Percentiles rank a stretch among this genome's conserved stretches.
These are phyloP conservation scores for Trichosporon asahii DNA, from an alignment of 1,284 basidiomycete genomes.

Conservation along the genomic window DNA sequence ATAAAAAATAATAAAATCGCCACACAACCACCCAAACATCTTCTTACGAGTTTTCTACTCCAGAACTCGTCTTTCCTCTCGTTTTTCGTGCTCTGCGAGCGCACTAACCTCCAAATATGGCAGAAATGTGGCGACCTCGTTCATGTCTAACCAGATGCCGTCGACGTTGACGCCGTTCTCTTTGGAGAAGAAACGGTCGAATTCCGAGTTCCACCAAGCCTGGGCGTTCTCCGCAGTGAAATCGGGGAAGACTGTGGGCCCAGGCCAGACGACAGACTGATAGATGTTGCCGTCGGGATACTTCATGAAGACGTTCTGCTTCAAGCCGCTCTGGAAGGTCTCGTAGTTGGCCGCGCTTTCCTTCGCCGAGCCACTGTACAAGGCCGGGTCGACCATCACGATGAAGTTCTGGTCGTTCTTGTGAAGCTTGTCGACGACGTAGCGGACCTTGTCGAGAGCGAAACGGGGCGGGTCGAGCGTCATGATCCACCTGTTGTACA, in stretches of 20 bases:
- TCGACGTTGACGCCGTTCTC: constrained; percentile 24
- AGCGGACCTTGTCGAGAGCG: constrained; percentile 61
- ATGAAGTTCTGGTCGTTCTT: constrained; percentile 61
- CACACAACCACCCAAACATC: no score
- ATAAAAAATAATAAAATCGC: no score
- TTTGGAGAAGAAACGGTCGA: constrained; percentile 59
- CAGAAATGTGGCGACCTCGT: constrained; percentile 54
- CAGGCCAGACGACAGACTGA: constrained; percentile 68
- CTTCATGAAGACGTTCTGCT: constrained; percentile 61
- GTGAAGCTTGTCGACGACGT: constrained; percentile 64
- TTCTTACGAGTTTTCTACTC: no score
- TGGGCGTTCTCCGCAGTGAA: constrained; percentile 63
- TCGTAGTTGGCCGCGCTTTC: constrained; percentile 53
- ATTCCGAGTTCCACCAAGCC: constrained; percentile 63
- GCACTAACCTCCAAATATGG: constrained; percentile 19
- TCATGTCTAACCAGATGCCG: constrained; percentile 65
- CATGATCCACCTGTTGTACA: constrained; percentile 63
- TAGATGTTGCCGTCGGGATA: constrained; percentile 61
- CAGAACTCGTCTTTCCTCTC: no score
- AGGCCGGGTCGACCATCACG: constrained; percentile 69
- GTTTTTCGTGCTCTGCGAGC: no score
- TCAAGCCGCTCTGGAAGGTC: constrained; percentile 59
- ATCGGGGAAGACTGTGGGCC: constrained; percentile 63
- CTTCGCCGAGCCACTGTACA: constrained; percentile 32
- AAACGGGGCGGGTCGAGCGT: constrained; percentile 67